phyloP scores from a whole-genome alignment of 306 rosid genomes.

The Purshia tridentata region DNA sequence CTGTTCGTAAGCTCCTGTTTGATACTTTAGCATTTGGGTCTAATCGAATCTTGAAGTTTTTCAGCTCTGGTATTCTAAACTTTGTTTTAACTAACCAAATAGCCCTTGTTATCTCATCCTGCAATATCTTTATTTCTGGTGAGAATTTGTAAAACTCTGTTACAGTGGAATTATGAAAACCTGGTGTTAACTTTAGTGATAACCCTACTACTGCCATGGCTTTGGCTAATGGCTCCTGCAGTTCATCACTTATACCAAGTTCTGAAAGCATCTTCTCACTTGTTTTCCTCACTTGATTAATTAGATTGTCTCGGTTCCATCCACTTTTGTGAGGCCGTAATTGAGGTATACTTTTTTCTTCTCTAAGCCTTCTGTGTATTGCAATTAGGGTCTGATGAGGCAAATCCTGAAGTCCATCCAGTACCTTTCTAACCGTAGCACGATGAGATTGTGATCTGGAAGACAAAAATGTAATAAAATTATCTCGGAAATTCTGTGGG shows the following conservation, averaged over 20 bases:
- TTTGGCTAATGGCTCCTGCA: conserved; percentile 64
- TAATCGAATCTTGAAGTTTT: conserved; percentile 48
- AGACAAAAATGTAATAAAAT: conserved; percentile 28
- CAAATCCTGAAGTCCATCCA: conserved; percentile 43
- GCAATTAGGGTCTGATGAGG: conserved; percentile 53
- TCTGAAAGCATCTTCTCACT: conserved; percentile 53
- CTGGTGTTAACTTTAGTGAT: conserved; percentile 48
- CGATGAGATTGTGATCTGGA: conserved; percentile 31
- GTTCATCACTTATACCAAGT: conserved; percentile 45
- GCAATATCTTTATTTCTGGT: conserved; percentile 59
- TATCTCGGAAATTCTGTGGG: conserved; percentile 47
- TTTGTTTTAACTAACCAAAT: conserved; percentile 51
- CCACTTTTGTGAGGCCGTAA: conserved; percentile 46
- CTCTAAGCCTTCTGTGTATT: conserved; percentile 67
- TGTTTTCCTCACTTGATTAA: conserved; percentile 36
- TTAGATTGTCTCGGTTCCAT: conserved; percentile 42
- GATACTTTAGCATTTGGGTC: conserved; percentile 55
- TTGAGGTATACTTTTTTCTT: conserved; percentile 38
- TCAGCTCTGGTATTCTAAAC: conserved; percentile 39
- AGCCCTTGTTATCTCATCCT: conserved; percentile 65
- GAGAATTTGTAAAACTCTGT: conserved; percentile 55
- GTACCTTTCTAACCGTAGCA: conserved; percentile 39
- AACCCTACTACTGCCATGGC: conserved; percentile 83
- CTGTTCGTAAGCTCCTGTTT: conserved; percentile 40
- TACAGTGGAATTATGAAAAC: conserved; percentile 38